These are phyloP conservation scores for Beauveria sp. DNA, from an alignment of 2,329 filamentous ascomycete genomes.

Conservation along the genomic window DNA sequence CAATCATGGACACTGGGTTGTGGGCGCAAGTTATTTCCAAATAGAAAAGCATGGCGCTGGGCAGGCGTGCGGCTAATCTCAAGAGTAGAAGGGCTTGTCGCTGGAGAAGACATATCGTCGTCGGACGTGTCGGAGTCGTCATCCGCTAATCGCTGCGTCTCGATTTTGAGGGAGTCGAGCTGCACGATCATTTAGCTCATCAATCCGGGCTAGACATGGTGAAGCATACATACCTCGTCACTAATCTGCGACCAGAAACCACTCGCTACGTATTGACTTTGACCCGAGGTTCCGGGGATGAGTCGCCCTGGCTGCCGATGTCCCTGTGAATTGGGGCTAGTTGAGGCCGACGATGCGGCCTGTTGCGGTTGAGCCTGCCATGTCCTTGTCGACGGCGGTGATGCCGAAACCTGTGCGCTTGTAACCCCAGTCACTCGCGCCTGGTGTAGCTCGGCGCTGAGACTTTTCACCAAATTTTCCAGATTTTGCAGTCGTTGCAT, in stretches of 20 bases:
- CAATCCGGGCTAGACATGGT: neutral
- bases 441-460: slow-evolving; percentile 37
- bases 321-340: slow-evolving; percentile 13
- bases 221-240: slow-evolving; percentile 41
- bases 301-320: slow-evolving; percentile 12
- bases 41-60: slow-evolving; percentile 44
- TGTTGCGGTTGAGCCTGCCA: slow-evolving; percentile 21
- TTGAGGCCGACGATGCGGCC: slow-evolving; percentile 13
- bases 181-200: slow-evolving; percentile 13
- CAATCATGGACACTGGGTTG: slow-evolving; percentile 30
- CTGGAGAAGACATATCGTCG: slow-evolving; percentile 24
- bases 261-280: slow-evolving; percentile 41
- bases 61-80: slow-evolving; percentile 34
- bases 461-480: slow-evolving; percentile 42
- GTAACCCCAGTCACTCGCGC: slow-evolving; percentile 25
- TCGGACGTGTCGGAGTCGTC: slow-evolving; percentile 31
- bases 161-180: slow-evolving; percentile 38
- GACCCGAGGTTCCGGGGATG: slow-evolving; percentile 16
- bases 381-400: slow-evolving; percentile 20
- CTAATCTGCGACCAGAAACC: slow-evolving; percentile 50
- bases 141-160: slow-evolving; percentile 24
- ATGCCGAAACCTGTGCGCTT: slow-evolving; percentile 6
- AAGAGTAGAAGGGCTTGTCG: slow-evolving; percentile 23
- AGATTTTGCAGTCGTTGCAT: slow-evolving; percentile 42
- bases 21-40: slow-evolving; percentile 34